Base-by-base conservation (phyloP, 2,329 filamentous ascomycete genomes). In the Cadophora malorum region DNA sequence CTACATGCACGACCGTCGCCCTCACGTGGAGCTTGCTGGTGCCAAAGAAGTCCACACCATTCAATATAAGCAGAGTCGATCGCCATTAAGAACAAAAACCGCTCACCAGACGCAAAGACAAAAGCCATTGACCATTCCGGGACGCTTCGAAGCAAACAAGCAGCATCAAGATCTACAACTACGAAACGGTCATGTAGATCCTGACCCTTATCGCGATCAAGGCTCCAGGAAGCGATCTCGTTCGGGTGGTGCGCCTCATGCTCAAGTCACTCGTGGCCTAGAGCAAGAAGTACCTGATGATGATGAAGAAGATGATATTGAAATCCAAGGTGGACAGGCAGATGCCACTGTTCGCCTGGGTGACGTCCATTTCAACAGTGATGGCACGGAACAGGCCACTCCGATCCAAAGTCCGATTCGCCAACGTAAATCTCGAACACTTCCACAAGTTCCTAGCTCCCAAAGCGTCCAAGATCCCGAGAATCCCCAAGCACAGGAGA, bases 51-150 rank as follows among this genome's bases (percentile, higher is more conserved):
- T 49, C 12, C 67, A 52, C 21, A 49, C n/a, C 6, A 55, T 70
- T 9, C 56, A 68, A 12, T 64, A 68, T 28, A 68, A 68, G 55
- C 58, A 68, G n/a, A 68, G 60, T 35, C 63, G 63, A 16, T 55
- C 64, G 21, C 63, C 50, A n/a, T 28, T 66, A n/a, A 10, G 59
- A 23, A 35, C 31, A 7, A 62, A 66, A 12, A 33, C 58, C 41
- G 50, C 38, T 2, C 63, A 56, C 14, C 49, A 50, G 14, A 9
- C 28, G 9, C 41, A 53, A 55, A 59, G 31, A 64, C 55, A 50
- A 38, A 31, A 61, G 4, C 45, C 19, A 45, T 12, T 59, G n/a
- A 47, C 55, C 14, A 56, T 63, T 23, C 52, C 31, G 45, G 66
- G 66, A 50, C 69, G 66, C 8, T 70, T 70, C 23, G 64, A 64